Conservation (phyloP, 2,329 filamentous ascomycete genomes). For the Fusarium phyllophilum region DNA sequence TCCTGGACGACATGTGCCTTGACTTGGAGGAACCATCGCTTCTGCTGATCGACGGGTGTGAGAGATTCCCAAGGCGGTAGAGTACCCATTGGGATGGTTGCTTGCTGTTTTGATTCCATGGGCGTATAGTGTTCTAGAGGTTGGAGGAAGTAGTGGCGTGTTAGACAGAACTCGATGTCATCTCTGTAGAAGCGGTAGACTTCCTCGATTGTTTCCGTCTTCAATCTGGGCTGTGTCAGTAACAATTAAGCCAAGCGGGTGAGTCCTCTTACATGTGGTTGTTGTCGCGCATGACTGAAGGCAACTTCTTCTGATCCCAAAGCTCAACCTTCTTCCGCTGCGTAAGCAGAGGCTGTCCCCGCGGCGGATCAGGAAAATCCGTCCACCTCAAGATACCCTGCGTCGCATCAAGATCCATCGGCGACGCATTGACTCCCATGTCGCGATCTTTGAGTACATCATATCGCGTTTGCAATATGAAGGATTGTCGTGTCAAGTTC, state of each 20-base stretch:
- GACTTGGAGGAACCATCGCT: conserved; percentile 66
- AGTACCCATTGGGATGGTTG: conserved; percentile 29
- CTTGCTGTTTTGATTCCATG: conserved; percentile 40
- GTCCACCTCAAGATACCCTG: conserved; percentile 66
- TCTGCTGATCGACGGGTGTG: conserved; percentile 59
- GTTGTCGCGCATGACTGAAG: conserved; percentile 62
- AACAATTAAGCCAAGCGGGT: rapidly evolving
- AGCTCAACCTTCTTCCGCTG: conserved; percentile 68
- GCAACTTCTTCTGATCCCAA: conserved; percentile 61
- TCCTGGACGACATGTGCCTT: conserved; percentile 65
- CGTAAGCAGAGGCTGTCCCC: conserved; percentile 57
- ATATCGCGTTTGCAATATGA: conserved; percentile 65
- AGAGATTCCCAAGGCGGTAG: conserved; percentile 61
- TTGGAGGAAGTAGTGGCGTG: conserved; percentile 57
- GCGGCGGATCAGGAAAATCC: conserved; percentile 68
- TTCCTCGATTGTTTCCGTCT: conserved; percentile 64
- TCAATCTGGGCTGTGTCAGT: conserved; percentile 53
- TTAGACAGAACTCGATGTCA: conserved; percentile 64
- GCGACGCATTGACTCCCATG: conserved; percentile 52
- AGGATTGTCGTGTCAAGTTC: conserved; percentile 66
- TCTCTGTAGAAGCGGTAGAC: conserved; percentile 63
- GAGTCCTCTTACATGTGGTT: conserved; percentile 57
- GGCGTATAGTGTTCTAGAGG: conserved; percentile 48
- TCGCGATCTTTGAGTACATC: conserved; percentile 61
- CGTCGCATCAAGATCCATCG: conserved; percentile 54